phyloP scores from a whole-genome alignment of 2,329 filamentous ascomycete genomes.

The Colletotrichum destructivum region DNA sequence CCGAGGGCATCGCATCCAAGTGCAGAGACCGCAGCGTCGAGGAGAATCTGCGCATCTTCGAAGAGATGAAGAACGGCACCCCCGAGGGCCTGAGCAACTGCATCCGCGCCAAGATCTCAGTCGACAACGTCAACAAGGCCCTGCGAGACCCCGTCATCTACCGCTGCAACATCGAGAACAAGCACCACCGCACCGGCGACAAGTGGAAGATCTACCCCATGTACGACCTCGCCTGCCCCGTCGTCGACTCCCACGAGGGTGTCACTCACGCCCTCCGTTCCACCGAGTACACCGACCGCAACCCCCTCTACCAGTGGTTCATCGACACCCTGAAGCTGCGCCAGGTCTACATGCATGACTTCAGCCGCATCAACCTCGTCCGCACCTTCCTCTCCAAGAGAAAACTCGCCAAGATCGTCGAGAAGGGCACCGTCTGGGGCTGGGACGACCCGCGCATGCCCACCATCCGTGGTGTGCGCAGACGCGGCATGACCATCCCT shows the following conservation, averaged over 20 bases:
- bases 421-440: constrained; percentile 81
- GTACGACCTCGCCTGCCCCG: constrained; percentile 88
- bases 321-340: constrained; percentile 80
- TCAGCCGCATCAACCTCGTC: constrained; percentile 88
- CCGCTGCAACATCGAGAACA: constrained; percentile 81
- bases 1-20: constrained; percentile 86
- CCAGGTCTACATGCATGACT: constrained; percentile 88
- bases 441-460: constrained; percentile 93
- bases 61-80: constrained; percentile 92
- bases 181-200: constrained; percentile 83
- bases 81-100: constrained; percentile 87
- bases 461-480: constrained; percentile 83
- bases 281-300: constrained; percentile 90
- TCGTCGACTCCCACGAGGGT: constrained; percentile 85
- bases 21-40: constrained; percentile 84
- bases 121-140: constrained; percentile 94
- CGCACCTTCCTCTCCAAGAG: constrained; percentile 87
- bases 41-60: constrained; percentile 88
- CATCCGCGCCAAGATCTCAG: constrained; percentile 94
- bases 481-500: constrained; percentile 84
- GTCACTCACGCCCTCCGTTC: constrained; percentile 88
- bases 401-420: constrained; percentile 87
- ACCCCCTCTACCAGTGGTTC: constrained; percentile 91
- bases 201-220: constrained; percentile 91
- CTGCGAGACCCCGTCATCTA: constrained; percentile 98